Conservation (phyloP, 108 stramenopile species). For the Schizochytrium sp. region DNA sequence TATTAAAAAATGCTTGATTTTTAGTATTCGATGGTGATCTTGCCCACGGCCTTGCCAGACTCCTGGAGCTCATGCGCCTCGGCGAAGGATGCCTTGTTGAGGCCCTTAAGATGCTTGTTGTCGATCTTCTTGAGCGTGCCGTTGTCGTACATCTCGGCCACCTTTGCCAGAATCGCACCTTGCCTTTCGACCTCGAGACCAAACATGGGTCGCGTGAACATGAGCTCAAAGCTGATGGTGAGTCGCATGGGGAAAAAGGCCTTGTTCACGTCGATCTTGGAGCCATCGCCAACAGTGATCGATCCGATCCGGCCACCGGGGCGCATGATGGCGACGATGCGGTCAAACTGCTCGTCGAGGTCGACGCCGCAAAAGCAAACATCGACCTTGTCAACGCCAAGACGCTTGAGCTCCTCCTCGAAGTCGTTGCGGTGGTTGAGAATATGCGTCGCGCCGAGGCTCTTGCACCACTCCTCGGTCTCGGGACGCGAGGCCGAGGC, state of each 20-base stretch:
- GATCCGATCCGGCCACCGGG: background rate
- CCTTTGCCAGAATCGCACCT: background rate
- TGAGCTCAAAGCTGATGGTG: background rate
- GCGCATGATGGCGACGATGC: background rate
- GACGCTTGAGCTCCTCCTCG: background rate
- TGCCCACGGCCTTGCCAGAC: background rate
- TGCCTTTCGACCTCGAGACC: background rate
- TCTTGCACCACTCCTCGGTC: background rate
- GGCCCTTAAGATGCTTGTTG: background rate
- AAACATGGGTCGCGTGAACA: conserved; percentile 10
- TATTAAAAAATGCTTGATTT: background rate
- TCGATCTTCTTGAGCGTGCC: background rate
- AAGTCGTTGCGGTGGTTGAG: background rate
- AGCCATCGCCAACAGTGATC: background rate
- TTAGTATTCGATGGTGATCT: background rate
- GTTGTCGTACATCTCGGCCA: background rate
- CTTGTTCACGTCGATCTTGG: background rate
- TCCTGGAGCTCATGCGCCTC: background rate
- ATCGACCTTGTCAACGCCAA: background rate
- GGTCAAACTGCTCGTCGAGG: background rate
- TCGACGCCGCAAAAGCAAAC: background rate
- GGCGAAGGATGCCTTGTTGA: background rate
- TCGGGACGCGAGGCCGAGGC: conserved; percentile 18
- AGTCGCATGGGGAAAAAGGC: background rate
- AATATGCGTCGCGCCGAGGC: background rate